Evolutionary conservation across 306 rosid genomes (phyloP), one percentile per base, ranked within the genome.

Genomic region (Senna tora): DNA sequence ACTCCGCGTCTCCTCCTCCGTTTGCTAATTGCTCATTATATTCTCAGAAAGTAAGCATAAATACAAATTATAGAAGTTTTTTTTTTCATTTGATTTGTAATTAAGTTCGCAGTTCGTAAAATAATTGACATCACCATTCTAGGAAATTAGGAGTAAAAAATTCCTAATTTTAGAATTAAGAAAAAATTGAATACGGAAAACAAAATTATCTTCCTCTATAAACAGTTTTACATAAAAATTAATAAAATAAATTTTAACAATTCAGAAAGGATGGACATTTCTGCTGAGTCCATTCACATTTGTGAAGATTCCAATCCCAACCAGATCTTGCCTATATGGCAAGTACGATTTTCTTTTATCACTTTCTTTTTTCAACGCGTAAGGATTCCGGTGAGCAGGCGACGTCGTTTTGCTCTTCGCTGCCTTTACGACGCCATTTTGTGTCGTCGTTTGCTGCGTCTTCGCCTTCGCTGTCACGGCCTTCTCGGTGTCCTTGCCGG

Each of bases 221-320:
- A 58, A 8, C 11, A 58, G n/a, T n/a, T 58, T 13, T 30, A 58
- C 64, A 58, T 14, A 32, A 32, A 2, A 7, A 13, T 56, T 8
- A 56, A 56, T 28, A 9, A 14, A 15, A 32, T 5, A 33, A 45
- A 64, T 0, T 45, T 66, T 8, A 43, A 36, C 4, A 47, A 5
- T 14, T 77, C n/a, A 88, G 45, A 75, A 87, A 17, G 92, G 92
- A 79, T 89, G 87, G 50, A 86, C 82, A 12, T 83, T 89, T 67
- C 80, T 78, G 80, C 83, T 90, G 11, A 84, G 15, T 1, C 78
- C 82, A 47, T 83, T 86, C 47, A 43, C 82, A 50, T 54, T 77
- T 4, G 90, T 34, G 57, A 91, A 88, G 64, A 91, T 72, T 0
- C 95, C 95, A 61, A 91, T 72, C 0, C 95, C 95, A 61, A 91